Evolutionary conservation across 768 basidiomycete genomes (phyloP).

Genomic region (Mycena venus): DNA sequence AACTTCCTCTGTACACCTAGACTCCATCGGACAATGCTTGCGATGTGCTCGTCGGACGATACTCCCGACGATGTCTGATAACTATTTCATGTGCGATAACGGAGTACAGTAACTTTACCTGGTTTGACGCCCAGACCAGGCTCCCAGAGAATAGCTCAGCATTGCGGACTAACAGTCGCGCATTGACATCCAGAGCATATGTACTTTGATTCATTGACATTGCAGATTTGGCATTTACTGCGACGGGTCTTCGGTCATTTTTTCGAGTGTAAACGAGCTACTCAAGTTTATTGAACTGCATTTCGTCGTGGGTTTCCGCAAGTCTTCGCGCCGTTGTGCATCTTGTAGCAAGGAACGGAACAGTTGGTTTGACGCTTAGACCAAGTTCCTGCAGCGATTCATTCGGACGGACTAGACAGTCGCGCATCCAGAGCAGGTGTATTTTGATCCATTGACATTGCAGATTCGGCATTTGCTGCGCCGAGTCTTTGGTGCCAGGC

Average conservation of each 20-base stretch:
- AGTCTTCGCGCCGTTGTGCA: too few relatives aligned
- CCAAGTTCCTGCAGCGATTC: background rate
- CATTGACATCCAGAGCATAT: slow-evolving; percentile 82
- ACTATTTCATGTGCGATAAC: too few relatives aligned
- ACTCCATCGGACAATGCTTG: too few relatives aligned
- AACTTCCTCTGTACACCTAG: too few relatives aligned
- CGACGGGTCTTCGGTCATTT: slow-evolving; percentile 40
- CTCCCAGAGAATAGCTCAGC: slow-evolving; percentile 3
- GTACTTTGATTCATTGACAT: slow-evolving; percentile 70
- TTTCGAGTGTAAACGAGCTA: too few relatives aligned
- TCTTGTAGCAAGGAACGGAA: slow-evolving; percentile 82
- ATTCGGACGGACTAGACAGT: slow-evolving; percentile 70
- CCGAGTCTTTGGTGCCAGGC: slow-evolving; percentile 34
- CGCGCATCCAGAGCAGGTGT: slow-evolving; percentile 78
- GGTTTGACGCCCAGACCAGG: background rate
- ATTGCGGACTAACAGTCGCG: slow-evolving; percentile 73
- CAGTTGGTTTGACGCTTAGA: slow-evolving; percentile 62
- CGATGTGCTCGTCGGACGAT: too few relatives aligned
- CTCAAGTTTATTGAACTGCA: too few relatives aligned
- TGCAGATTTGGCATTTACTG: slow-evolving; percentile 73
- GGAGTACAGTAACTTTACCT: too few relatives aligned
- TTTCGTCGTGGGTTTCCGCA: too few relatives aligned
- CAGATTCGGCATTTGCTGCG: slow-evolving; percentile 72
- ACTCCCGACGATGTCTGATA: too few relatives aligned
- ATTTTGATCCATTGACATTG: slow-evolving; percentile 66